Base-by-base conservation (phyloP, 139 green algal genomes). In the Spirogloea muscicola region DNA sequence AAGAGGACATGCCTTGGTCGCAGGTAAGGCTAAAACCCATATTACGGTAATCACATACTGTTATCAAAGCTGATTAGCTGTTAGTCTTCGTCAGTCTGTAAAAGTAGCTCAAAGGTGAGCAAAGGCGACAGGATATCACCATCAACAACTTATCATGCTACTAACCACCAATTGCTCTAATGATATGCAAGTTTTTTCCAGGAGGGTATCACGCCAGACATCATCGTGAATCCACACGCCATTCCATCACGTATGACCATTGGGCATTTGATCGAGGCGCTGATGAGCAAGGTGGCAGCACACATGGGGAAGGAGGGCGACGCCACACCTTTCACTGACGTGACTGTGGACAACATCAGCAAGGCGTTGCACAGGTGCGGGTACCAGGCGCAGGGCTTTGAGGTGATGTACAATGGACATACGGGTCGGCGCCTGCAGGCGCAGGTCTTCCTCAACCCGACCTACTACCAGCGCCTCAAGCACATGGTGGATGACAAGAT, bases 181-280 rank as follows among this genome's bases (percentile, higher is more conserved):
- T 51, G 43, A 25, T 16, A 51, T 16, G 43, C 43, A 51, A 51
- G 43, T 25, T 16, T 25, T 51, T 10, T 80, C 18, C 61, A 65
- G 52, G 90, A 96, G 73, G 91, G 94, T 81, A 96, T 97, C 64
- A 84, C 87, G 29, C 94, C 94, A 3, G 94, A 98, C 87, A 89
- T 98, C 71, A 97, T 98, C 84, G 93, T 98, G 77, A 98, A 98
- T 86, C 94, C 94, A 10, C 93, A 98, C 78, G 95, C 94, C 76
- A 97, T 99, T 75, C 95, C 95, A 39, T 95, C 87, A 5, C 95
- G 95, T 76, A 99, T 99, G 95, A 99, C 95, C 74, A 98, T 99
- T 67, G 95, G 94, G 0, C 95, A 98, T 74, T 83, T 98, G 72
- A 89, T 98, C n/a, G 94, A 98, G 87, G 92, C 89, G 48, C 82